Evolutionary conservation across 768 basidiomycete species (phyloP).

Genomic region (Tulasnella sp.): DNA sequence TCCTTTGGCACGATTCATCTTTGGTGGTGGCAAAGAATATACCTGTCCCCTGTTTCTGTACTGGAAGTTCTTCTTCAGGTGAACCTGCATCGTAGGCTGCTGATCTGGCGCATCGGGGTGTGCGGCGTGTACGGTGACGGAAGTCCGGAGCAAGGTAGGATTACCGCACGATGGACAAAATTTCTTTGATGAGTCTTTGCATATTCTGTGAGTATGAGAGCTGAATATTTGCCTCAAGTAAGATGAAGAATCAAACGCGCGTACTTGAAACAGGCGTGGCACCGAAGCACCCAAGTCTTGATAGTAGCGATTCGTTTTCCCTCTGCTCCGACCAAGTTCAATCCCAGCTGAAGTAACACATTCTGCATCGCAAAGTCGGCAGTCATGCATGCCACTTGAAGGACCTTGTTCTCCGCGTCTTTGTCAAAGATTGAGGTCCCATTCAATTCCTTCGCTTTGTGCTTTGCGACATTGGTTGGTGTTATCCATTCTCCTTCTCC

Average conservation of each 20-base stretch:
- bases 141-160: constrained; percentile 76
- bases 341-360: constrained; percentile 84
- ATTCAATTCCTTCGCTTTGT: constrained; percentile 68
- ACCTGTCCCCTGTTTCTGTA: constrained; percentile 83
- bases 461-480: constrained; percentile 64
- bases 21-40: constrained; percentile 84
- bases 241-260: constrained; percentile 22
- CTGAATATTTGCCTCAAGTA: background rate
- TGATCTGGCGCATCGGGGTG: constrained; percentile 39
- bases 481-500: constrained; percentile 97
- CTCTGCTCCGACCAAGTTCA: constrained; percentile 78
- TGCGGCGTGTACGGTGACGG: constrained; percentile 63
- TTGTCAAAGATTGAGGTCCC: too few relatives aligned
- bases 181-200: constrained; percentile 86
- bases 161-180: constrained; percentile 98
- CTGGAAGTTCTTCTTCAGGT: constrained; percentile 93
- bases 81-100: constrained; percentile 63
- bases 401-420: constrained; percentile 19
- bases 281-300: constrained; percentile 90
- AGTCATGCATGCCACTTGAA: constrained; percentile 86
- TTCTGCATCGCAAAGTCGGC: constrained; percentile 99
- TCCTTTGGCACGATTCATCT: constrained; percentile 70
- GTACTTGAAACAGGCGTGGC: constrained; percentile 99
- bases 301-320: constrained; percentile 83
- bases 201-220: constrained; percentile 45